Percentiles rank a stretch among this genome's conserved stretches.
phyloP scores from a whole-genome alignment of 2,329 filamentous ascomycete species.

The Diplodia intermedia region DNA sequence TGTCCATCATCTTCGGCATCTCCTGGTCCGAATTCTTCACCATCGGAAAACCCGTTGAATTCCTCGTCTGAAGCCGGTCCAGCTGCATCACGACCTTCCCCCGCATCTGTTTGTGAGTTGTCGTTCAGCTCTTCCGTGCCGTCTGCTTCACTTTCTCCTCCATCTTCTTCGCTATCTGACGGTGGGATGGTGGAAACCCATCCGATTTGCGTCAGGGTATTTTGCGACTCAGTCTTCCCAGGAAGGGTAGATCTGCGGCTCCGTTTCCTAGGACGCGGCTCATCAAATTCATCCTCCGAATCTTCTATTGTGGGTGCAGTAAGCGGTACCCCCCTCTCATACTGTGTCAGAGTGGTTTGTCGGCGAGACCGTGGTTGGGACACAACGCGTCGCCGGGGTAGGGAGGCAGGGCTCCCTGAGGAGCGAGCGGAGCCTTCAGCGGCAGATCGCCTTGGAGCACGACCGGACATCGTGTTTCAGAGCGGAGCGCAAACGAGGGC shows the following conservation, averaged over 20 bases:
- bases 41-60: slow-evolving; percentile 23
- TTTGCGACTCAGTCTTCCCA: slow-evolving; percentile 23
- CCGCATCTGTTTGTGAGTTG: not conserved
- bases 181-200: slow-evolving; percentile 5
- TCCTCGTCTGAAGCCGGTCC: slow-evolving; percentile 10
- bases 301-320: not conserved
- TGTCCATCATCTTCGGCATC: not conserved
- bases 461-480: not conserved
- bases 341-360: slow-evolving; percentile 27
- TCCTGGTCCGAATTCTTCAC: not conserved
- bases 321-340: slow-evolving; percentile 3
- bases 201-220: slow-evolving; percentile 31
- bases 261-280: not conserved
- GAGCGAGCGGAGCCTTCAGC: not conserved
- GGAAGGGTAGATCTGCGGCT: slow-evolving; percentile 5
- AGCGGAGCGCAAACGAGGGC: not conserved
- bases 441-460: not conserved
- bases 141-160: not conserved
- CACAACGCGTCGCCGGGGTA: not conserved
- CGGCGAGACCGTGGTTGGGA: not conserved
- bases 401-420: not conserved
- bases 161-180: slow-evolving; percentile 24
- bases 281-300: slow-evolving; percentile 19
- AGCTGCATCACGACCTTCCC: not conserved
- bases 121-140: not conserved